Evolutionary conservation across 2,329 filamentous ascomycete species (phyloP).

Genomic region (Fusarium subtropicale): DNA sequence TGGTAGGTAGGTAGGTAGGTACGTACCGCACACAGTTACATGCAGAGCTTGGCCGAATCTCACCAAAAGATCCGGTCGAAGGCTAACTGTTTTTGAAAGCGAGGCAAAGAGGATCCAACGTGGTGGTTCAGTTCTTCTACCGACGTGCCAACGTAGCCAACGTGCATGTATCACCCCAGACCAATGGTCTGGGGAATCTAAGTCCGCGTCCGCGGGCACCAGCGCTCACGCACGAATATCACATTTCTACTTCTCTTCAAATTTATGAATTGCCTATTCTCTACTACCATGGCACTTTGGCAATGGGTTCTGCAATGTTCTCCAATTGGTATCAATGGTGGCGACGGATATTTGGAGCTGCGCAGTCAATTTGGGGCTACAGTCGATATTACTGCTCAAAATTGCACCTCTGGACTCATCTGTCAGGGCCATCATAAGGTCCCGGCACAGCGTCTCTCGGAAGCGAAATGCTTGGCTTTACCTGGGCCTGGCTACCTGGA

Average conservation of each 20-base stretch:
- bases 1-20: not conserved
- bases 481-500: conserved; percentile 30
- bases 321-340: conserved; percentile 17
- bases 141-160: conserved; percentile 18
- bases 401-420: conserved; percentile 33
- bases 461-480: conserved; percentile 45
- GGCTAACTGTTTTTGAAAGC: conserved; percentile 35
- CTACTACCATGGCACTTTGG: not conserved
- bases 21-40: not conserved
- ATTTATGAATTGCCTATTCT: not conserved
- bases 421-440: conserved; percentile 41
- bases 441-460: conserved; percentile 42
- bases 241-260: not conserved
- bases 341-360: conserved; percentile 23
- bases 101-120: conserved; percentile 41
- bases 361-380: conserved; percentile 35
- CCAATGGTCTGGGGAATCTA: conserved; percentile 37
- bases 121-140: conserved; percentile 41
- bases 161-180: conserved; percentile 38
- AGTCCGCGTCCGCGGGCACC: conserved; percentile 34
- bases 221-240: conserved; percentile 25
- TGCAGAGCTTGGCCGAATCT: conserved; percentile 24
- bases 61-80: conserved; percentile 42
- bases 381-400: conserved; percentile 20
- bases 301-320: conserved; percentile 10